Conservation (phyloP, 108 stramenopile species). For the Skeletonema menzelii region DNA sequence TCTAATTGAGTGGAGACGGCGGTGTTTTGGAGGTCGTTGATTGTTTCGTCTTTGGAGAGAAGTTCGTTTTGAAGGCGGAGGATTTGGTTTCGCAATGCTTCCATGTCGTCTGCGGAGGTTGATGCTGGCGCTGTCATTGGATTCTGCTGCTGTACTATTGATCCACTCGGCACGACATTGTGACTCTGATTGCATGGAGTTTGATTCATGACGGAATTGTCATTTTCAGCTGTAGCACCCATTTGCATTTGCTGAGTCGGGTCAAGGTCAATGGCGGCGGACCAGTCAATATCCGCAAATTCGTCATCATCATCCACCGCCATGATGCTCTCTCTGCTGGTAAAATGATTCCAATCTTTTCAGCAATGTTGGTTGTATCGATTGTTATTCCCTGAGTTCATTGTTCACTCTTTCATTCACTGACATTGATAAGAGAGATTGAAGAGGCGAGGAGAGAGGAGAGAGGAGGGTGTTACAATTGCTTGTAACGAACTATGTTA, state of each 20-base stretch:
- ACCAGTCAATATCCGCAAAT: constrained; percentile 42
- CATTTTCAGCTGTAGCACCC: background rate
- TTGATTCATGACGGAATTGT: background rate
- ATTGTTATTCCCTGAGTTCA: too few relatives aligned
- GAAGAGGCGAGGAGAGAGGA: too few relatives aligned
- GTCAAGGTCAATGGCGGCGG: constrained; percentile 6
- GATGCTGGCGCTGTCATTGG: background rate
- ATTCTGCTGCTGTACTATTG: background rate
- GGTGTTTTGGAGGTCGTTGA: constrained; percentile 32
- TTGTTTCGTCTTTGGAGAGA: constrained; percentile 10
- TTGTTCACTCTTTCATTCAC: too few relatives aligned
- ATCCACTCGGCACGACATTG: background rate
- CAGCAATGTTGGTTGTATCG: too few relatives aligned
- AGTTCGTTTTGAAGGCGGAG: constrained; percentile 13
- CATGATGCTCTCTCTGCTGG: background rate
- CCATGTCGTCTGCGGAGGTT: background rate
- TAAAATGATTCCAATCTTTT: too few relatives aligned
- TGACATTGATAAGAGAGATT: too few relatives aligned
- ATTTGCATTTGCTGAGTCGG: constrained; percentile 6
- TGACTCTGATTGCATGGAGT: too few relatives aligned
- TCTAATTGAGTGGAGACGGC: constrained; percentile 15
- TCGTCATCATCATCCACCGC: constrained; percentile 8
- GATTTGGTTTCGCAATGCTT: constrained; percentile 11
- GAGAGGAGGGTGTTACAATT: too few relatives aligned
- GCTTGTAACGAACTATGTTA: too few relatives aligned